Evolutionary conservation across 2,329 filamentous ascomycete species (phyloP).

Genomic region (Xylariaceae sp.): DNA sequence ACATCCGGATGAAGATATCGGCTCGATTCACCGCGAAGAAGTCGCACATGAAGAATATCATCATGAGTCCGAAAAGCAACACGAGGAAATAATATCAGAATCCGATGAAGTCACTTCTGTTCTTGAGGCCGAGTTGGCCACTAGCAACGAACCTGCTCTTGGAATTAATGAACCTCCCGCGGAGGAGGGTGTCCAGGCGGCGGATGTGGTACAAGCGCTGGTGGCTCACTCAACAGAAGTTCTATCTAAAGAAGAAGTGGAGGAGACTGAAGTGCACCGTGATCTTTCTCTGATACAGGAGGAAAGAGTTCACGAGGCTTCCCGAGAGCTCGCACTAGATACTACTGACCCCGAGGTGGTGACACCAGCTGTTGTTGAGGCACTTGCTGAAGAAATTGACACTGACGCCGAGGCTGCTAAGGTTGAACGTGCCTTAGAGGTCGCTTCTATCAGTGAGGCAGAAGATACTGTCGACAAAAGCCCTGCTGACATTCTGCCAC

Average conservation of each 20-base stretch:
- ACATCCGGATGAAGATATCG: constrained; percentile 1
- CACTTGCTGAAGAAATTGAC: background rate
- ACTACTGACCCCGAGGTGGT: background rate
- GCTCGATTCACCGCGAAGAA: background rate
- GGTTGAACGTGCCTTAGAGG: background rate
- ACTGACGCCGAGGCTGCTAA: background rate
- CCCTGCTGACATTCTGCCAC: too few relatives aligned
- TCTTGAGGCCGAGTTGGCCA: background rate
- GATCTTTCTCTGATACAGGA: background rate
- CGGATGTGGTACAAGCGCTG: background rate
- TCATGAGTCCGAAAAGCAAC: constrained; percentile 1
- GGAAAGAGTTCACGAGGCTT: background rate
- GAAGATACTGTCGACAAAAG: background rate
- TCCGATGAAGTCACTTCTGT: background rate
- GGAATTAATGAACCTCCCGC: constrained; percentile 4
- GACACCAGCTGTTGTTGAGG: background rate
- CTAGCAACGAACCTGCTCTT: constrained; percentile 4
- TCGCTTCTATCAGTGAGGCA: background rate
- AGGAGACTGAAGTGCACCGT: background rate
- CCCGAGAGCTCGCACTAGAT: background rate
- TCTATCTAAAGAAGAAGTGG: background rate
- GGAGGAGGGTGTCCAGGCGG: background rate
- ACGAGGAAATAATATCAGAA: constrained; percentile 4
- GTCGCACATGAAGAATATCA: background rate
- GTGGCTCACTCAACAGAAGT: background rate